Evolutionary conservation across 2,329 filamentous ascomycete species (phyloP), one percentile per base, ranked within the genome.

Genomic region (Periconia digitata): DNA sequence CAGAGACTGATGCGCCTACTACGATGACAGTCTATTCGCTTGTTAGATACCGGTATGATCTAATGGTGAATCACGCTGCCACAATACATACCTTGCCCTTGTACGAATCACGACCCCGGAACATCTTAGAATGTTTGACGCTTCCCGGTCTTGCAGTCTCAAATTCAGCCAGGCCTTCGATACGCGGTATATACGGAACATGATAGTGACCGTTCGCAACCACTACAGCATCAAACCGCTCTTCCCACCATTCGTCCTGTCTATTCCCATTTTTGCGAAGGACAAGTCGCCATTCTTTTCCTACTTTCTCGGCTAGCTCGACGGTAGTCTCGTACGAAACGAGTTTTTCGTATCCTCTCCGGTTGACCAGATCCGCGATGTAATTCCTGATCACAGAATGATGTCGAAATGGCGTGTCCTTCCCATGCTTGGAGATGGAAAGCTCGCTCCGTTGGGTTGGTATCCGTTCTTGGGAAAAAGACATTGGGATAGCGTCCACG

Each of bases 1-100:
- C 84, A 0, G 84, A 87, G 3, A 86, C 83, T 0, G 81, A 85
- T 1, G 81, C 84, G 3, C 85, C 84, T 1, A 87, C 81, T 0
- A 85, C 76, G 0, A 87, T 72, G 0, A 86, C 79, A 49, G 72
- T 76, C 80, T 84, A 24, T 8, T 39, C 27, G 2, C 15, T 8
- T 8, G n/a, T 55, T 13, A 59, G 49, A n/a, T n/a, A n/a, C n/a
- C n/a, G n/a, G n/a, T n/a, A n/a, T n/a, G n/a, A n/a, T n/a, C n/a
- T n/a, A n/a, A n/a, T n/a, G n/a, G n/a, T n/a, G n/a, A n/a, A n/a
- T n/a, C n/a, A n/a, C n/a, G n/a, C n/a, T n/a, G n/a, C n/a, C n/a
- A n/a, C n/a, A n/a, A n/a, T n/a, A n/a, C 50, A 22, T 20, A 79
- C 77, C 71, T 80, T 81, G 12, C 60, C 72, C 21, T 56, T 61